Evolutionary conservation across 2,329 filamentous ascomycete genomes (phyloP).

Genomic region (Coniochaeta hoffmannii): DNA sequence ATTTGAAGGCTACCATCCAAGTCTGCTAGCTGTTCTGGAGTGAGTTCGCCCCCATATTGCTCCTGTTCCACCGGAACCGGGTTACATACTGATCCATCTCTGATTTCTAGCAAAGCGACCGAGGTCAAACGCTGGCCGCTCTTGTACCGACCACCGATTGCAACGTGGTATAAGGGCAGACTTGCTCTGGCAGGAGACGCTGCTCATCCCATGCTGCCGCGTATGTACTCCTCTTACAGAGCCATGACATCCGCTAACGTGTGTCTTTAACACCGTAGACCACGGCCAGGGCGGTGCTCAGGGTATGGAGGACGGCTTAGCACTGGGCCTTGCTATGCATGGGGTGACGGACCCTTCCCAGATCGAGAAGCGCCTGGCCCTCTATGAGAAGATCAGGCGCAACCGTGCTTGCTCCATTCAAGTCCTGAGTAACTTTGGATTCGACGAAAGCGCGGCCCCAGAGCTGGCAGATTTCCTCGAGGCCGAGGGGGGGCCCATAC

Average conservation of each 20-base stretch:
- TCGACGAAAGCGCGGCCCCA: background rate
- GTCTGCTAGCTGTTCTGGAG: slow-evolving; percentile 5
- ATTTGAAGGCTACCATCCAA: slow-evolving; percentile 8
- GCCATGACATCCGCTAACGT: background rate
- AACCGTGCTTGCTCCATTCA: background rate
- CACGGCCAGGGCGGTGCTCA: slow-evolving; percentile 3
- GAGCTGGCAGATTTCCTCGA: background rate
- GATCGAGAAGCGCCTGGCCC: background rate
- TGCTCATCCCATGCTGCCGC: slow-evolving; percentile 2
- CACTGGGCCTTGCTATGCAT: background rate
- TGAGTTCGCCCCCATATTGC: background rate
- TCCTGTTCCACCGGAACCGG: background rate
- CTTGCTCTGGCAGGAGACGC: background rate
- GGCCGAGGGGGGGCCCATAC: background rate
- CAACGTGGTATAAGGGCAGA: slow-evolving; percentile 17
- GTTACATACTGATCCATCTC: background rate
- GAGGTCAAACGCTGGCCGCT: slow-evolving; percentile 21
- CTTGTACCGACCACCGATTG: slow-evolving; percentile 19
- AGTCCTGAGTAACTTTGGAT: slow-evolving; percentile 1
- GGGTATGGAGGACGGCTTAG: slow-evolving; percentile 1
- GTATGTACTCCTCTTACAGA: background rate
- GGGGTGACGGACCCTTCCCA: background rate
- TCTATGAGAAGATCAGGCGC: background rate
- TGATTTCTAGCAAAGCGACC: slow-evolving; percentile 16
- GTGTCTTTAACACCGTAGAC: background rate